A percentile compares a stretch with the other conserved stretches of the same genome.
Conservation (phyloP, 352 stramenopile species). For the Phytophthora sansomeana region DNA sequence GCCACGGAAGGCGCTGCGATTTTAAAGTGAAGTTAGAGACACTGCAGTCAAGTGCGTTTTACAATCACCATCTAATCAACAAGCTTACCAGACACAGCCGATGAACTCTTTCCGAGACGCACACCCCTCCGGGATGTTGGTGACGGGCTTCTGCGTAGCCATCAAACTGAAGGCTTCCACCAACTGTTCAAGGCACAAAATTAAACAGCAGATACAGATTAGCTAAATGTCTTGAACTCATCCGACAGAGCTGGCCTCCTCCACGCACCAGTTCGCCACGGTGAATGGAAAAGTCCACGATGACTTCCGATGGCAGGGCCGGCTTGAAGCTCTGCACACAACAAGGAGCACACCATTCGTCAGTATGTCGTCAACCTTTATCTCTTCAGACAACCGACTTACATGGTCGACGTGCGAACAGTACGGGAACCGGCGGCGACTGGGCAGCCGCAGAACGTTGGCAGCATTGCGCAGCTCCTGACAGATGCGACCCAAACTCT, state of each 20-base stretch:
- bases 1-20: conserved; percentile 64
- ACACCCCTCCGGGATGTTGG: conserved; percentile 65
- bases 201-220: not conserved
- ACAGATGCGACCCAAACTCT: conserved; percentile 62
- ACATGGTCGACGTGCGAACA: conserved; percentile 85
- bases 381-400: conserved; percentile 13
- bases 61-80: not conserved
- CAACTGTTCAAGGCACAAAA: conserved; percentile 44
- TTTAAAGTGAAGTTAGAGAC: not conserved
- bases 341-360: not conserved
- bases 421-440: conserved; percentile 81
- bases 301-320: conserved; percentile 68
- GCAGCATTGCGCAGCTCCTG: conserved; percentile 73
- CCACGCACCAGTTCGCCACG: conserved; percentile 72
- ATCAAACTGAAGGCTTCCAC: conserved; percentile 78
- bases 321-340: conserved; percentile 66
- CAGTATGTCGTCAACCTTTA: not conserved
- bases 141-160: conserved; percentile 61
- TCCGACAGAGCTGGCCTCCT: not conserved
- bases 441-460: conserved; percentile 79
- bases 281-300: conserved; percentile 88
- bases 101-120: conserved; percentile 84
- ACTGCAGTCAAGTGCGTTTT: not conserved
- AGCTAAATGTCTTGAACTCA: not conserved
- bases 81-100: conserved; percentile 76